Evolutionary conservation across 1,284 basidiomycete species (phyloP).

Genomic region (Thecaphora thlaspeos): DNA sequence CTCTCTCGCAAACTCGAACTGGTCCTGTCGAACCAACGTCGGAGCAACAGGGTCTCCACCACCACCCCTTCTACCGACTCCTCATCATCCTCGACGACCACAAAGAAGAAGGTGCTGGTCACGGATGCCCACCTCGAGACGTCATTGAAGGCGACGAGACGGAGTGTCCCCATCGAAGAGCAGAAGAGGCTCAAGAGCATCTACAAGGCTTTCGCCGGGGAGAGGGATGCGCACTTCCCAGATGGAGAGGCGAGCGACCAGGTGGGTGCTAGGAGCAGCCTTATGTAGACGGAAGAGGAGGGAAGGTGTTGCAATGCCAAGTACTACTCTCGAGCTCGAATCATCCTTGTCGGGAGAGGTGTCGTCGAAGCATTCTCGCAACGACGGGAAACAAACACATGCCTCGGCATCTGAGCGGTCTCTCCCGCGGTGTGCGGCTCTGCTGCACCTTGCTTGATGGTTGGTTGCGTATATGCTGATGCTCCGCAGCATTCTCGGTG

Average conservation of each 20-base stretch:
- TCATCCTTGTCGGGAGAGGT: no score
- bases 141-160: constrained; percentile 46
- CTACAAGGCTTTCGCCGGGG: constrained; percentile 50
- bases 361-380: no score
- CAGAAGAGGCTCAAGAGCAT: constrained; percentile 39
- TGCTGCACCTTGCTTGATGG: no score
- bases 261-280: constrained; percentile 47
- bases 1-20: constrained; percentile 37
- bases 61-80: no score
- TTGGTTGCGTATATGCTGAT: no score
- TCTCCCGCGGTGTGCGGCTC: no score
- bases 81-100: background rate
- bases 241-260: constrained; percentile 46
- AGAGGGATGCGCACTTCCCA: constrained; percentile 48
- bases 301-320: background rate
- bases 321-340: no score
- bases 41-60: constrained; percentile 2
- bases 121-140: constrained; percentile 37
- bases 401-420: no score
- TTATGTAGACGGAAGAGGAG: constrained; percentile 42
- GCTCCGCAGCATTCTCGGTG: no score
- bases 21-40: constrained; percentile 21
- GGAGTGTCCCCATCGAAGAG: constrained; percentile 51
- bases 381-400: no score
- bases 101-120: constrained; percentile 27